phyloP scores from a whole-genome alignment of 2,329 filamentous ascomycete genomes.

The Penicillium brevicompactum region DNA sequence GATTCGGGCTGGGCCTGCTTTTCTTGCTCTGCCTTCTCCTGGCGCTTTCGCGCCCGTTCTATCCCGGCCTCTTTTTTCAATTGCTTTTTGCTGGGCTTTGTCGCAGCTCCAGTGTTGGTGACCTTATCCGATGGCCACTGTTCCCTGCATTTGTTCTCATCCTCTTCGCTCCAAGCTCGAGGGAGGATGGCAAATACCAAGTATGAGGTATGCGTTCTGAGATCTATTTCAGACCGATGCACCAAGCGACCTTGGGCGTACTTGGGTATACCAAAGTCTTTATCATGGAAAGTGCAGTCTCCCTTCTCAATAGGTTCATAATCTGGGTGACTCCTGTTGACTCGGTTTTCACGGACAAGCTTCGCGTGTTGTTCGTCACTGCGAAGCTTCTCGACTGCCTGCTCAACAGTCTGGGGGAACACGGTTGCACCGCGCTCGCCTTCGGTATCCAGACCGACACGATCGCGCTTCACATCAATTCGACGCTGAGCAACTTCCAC shows the following conservation, averaged over 20 bases:
- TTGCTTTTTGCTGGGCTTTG: constrained; percentile 42
- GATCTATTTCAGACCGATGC: constrained; percentile 79
- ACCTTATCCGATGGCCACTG: constrained; percentile 67
- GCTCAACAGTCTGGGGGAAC: constrained; percentile 68
- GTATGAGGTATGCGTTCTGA: constrained; percentile 98
- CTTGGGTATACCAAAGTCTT: constrained; percentile 45
- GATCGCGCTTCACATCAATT: constrained; percentile 79
- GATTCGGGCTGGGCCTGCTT: constrained; percentile 7
- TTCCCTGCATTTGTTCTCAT: constrained; percentile 69
- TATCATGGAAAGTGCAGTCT: constrained; percentile 27
- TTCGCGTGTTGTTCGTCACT: constrained; percentile 71
- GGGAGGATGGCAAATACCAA: constrained; percentile 89
- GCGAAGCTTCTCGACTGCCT: constrained; percentile 73
- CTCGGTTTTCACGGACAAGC: constrained; percentile 58
- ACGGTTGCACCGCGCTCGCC: constrained; percentile 67
- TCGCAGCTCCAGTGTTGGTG: constrained; percentile 21
- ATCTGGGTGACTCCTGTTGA: constrained; percentile 23
- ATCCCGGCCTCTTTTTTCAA: constrained; percentile 50
- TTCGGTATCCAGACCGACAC: constrained; percentile 72
- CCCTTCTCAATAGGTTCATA: constrained; percentile 22
- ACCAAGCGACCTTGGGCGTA: constrained; percentile 78
- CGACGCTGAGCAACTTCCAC: constrained; percentile 81
- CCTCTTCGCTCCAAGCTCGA: constrained; percentile 79
- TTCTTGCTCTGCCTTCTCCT: constrained; percentile 17
- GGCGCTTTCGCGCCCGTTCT: constrained; percentile 32